Evolutionary conservation across 441 rosid genomes (phyloP).

Genomic region (Adansonia grandidieri): DNA sequence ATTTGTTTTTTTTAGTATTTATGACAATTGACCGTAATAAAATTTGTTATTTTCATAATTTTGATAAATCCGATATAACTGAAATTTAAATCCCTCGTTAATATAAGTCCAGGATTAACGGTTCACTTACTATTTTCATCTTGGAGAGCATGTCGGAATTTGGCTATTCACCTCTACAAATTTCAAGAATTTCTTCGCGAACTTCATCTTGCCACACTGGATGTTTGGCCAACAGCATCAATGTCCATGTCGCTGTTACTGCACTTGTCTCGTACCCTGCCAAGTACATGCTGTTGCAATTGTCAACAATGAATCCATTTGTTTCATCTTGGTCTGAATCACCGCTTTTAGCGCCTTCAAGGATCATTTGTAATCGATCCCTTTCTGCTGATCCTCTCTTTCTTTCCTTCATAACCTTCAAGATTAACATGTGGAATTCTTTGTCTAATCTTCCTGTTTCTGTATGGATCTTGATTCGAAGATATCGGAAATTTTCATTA

Average conservation of each 20-base stretch:
- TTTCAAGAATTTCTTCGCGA: constrained; percentile 25
- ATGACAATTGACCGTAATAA: no score
- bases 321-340: constrained; percentile 13
- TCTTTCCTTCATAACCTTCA: constrained; percentile 39
- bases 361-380: constrained; percentile 44
- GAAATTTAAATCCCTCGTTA: no score
- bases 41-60: no score
- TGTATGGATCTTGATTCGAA: constrained; percentile 27
- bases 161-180: constrained; percentile 30
- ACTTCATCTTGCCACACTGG: constrained; percentile 49
- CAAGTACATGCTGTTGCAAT: constrained; percentile 52
- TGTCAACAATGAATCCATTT: constrained; percentile 36
- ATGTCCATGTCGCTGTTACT: constrained; percentile 41
- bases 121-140: constrained; percentile 39
- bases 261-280: constrained; percentile 55
- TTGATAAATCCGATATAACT: no score
- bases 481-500: not conserved
- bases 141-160: constrained; percentile 37
- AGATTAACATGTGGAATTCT: constrained; percentile 38
- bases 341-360: constrained; percentile 35
- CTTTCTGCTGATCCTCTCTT: constrained; percentile 25
- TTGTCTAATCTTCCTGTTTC: constrained; percentile 40
- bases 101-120: not conserved
- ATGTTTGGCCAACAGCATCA: constrained; percentile 46
- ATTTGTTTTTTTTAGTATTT: no score